Evolutionary conservation across 164 flowering plant species (phyloP).

Genomic region (Magnolia officinalis): DNA sequence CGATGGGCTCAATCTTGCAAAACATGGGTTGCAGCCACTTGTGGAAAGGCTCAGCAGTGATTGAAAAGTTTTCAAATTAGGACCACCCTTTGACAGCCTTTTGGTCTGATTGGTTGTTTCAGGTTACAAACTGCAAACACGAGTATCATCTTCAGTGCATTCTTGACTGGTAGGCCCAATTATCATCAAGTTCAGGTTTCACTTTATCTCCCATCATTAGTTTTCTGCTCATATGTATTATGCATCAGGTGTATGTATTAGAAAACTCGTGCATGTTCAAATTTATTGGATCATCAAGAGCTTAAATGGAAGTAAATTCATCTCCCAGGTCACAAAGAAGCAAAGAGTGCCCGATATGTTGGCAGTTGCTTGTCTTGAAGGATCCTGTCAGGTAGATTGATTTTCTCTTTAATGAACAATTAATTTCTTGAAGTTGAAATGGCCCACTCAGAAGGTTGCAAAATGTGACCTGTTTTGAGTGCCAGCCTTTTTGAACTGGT

Average conservation of each 20-base stretch:
- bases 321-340: slow-evolving; percentile 72
- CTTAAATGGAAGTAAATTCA: slow-evolving; percentile 4
- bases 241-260: neutral
- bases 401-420: neutral
- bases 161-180: slow-evolving; percentile 60
- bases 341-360: slow-evolving; percentile 82
- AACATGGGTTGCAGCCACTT: neutral
- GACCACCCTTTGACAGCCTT: neutral
- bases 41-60: neutral
- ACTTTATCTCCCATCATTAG: slow-evolving; percentile 4
- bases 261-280: neutral
- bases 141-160: slow-evolving; percentile 86
- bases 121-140: slow-evolving; percentile 75
- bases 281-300: neutral
- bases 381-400: slow-evolving; percentile 52
- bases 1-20: neutral
- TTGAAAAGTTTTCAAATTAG: neutral
- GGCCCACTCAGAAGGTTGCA: neutral
- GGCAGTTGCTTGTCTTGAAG: slow-evolving; percentile 52
- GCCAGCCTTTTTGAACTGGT: neutral
- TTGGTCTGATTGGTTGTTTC: slow-evolving; percentile 20
- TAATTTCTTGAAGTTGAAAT: neutral
- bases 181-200: slow-evolving; percentile 2
- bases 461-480: neutral
- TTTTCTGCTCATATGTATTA: neutral